Conservation (phyloP, 257 asterid genomes). For the Nicotiana obtusifolia region DNA sequence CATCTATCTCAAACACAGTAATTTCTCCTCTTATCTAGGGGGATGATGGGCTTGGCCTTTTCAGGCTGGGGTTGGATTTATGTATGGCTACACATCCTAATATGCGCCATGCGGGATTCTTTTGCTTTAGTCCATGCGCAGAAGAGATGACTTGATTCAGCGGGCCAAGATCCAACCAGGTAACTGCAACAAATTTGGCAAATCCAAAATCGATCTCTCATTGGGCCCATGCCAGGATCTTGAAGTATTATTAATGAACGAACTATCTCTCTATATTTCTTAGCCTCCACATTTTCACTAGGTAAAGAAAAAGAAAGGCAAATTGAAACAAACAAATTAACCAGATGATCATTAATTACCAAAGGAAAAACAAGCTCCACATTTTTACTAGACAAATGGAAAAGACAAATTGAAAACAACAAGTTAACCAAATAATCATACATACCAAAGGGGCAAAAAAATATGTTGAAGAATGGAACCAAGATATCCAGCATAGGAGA, state of each 20-base stretch:
- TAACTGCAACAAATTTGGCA: neutral
- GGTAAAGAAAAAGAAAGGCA: neutral
- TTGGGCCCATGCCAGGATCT: neutral
- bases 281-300: conserved; percentile 4
- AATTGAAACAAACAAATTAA: neutral
- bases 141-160: neutral
- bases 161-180: neutral
- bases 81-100: neutral
- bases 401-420: neutral
- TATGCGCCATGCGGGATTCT: neutral
- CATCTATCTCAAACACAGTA: neutral
- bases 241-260: neutral
- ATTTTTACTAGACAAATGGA: neutral
- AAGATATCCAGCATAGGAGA: neutral
- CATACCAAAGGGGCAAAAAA: too few species aligned
- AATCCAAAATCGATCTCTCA: neutral
- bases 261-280: neutral
- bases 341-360: neutral
- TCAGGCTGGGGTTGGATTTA: neutral
- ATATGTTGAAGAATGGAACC: neutral
- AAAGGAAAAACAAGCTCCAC: neutral
- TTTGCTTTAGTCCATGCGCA: neutral
- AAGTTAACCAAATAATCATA: neutral
- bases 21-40: neutral
- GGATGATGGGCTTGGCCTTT: neutral